Percentiles rank a stretch among this genome's conserved stretches.
These are phyloP conservation scores for Litsea cubeba DNA, from an alignment of 164 flowering plant species.

Conservation along the genomic window DNA sequence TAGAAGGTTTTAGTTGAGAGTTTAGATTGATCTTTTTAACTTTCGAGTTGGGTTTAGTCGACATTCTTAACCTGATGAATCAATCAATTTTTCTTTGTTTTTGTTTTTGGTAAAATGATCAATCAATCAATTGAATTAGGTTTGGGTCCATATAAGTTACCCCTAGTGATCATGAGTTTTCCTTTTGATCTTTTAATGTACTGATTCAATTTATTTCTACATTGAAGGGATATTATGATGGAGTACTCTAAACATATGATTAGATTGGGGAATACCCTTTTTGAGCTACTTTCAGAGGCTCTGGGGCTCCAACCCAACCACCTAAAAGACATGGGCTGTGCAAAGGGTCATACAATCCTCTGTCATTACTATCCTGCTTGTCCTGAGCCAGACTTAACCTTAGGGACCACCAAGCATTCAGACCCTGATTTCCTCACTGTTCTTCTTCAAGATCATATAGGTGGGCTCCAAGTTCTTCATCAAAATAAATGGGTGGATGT, in stretches of 20 bases:
- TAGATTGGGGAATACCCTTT: constrained; percentile 16
- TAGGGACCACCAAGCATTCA: constrained; percentile 24
- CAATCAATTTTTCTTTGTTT: too few relatives aligned
- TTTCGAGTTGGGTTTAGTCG: background rate
- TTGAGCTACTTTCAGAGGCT: constrained; percentile 27
- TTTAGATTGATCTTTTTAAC: too few relatives aligned
- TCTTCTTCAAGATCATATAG: constrained; percentile 24
- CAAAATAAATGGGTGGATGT: constrained; percentile 24
- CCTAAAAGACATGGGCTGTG: constrained; percentile 19
- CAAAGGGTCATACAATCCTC: constrained; percentile 9
- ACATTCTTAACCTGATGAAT: too few relatives aligned
- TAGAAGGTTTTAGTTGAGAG: too few relatives aligned
- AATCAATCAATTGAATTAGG: too few relatives aligned
- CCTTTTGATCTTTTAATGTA: background rate
- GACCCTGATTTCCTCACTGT: constrained; percentile 25
- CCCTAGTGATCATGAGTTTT: background rate
- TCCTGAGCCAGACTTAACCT: constrained; percentile 28
- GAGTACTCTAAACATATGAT: constrained; percentile 15
- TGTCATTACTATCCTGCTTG: constrained; percentile 29
- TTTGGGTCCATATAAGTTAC: background rate
- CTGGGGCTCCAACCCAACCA: constrained; percentile 27
- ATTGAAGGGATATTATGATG: constrained; percentile 15
- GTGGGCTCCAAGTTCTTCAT: constrained; percentile 28
- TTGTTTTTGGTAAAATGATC: too few relatives aligned
- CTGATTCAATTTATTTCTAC: background rate